Evolutionary conservation across 805 yeast genomes (phyloP), one percentile per base, ranked within the genome.

Genomic region (Yamadazyma tumulicola): DNA sequence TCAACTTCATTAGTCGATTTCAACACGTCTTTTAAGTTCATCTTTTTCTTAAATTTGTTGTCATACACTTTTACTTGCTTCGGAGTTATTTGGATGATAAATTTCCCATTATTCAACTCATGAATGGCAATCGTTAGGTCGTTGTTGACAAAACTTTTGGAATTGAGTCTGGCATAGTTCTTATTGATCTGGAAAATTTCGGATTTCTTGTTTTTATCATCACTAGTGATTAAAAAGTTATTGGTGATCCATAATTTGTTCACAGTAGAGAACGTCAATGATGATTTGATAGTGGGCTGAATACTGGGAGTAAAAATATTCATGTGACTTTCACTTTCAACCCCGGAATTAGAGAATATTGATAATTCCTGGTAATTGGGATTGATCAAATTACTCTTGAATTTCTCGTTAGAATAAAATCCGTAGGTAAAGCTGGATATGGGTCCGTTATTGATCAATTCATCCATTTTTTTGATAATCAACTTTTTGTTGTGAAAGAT

Each of bases 51-150:
- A 54, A 86, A 81, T 31, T 72, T 70, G 37, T 75, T 67, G 47
- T 81, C 55, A 54, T 77, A 86, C 2, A 85, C 52, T 19, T 72
- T 68, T 19, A 87, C 69, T 34, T 76, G 78, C 24, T 75, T 72
- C 0, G 83, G 75, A 1, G 93, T 80, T 2, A 86, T 77, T 53
- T 88, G 96, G 12, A 87, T 72, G 23, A 86, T 77, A 46, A 76
- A 70, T 24, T 75, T 71, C 6, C 79, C 74, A 16, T 57, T 54
- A 31, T 72, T 68, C 37, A 83, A 58, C 26, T 80, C 77, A 15
- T 81, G 84, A 49, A 84, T 77, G 22, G 77, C 77, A 8, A 86
- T 65, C 0, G 95, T 86, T 11, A 72, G 61, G 20, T 77, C 76
- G 36, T 78, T 74, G 38, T 77, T 73, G 38, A 77, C 73, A 49